Evolutionary conservation across 805 yeast genomes (phyloP), one percentile per base, ranked within the genome.

Genomic region (Ogataea pilisensis): DNA sequence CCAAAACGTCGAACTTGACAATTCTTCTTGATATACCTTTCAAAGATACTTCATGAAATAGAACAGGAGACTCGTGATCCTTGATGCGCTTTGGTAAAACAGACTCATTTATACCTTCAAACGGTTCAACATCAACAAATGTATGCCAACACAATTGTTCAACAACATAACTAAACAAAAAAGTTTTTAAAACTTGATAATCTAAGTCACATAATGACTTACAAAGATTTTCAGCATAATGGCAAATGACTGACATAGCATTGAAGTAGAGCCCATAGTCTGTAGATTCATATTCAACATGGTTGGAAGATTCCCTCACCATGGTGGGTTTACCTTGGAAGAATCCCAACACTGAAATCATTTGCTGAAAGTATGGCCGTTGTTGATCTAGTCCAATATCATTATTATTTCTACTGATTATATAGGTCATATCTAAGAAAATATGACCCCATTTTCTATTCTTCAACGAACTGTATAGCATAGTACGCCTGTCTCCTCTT

Each of bases 271-370:
- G 74, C 1, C 82, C 75, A 70, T 90, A 93, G 38, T 86, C 91
- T 25, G 85, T 86, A 34, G 80, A 81, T 57, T 91, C 99, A 58
- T 85, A 93, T 57, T 90, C 96, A 8, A 91, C 89, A 60, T 91
- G 99, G 44, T 78, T 82, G 5, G 74, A 69, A 4, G 79, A 77
- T 54, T 88, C 96, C 44, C 98, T 71, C 45, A 71, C 75, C 52
- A 87, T 65, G 0, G 85, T 80, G 1, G 93, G 85, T 34, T 79
- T 72, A 3, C 95, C 90, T 60, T 88, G 93, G 52, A 88, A 85
- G 25, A 87, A 62, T 2, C 76, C 64, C 24, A 85, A 51, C 8
- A 87, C 69, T 47, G 84, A 87, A 33, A 85, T 73, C 1, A 83
- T 69, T 64, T 80, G 82, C 2, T 71, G 65, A 6, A 83, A 64